Conservation (phyloP, 352 stramenopile species). For the Phytophthora pinifolia region DNA sequence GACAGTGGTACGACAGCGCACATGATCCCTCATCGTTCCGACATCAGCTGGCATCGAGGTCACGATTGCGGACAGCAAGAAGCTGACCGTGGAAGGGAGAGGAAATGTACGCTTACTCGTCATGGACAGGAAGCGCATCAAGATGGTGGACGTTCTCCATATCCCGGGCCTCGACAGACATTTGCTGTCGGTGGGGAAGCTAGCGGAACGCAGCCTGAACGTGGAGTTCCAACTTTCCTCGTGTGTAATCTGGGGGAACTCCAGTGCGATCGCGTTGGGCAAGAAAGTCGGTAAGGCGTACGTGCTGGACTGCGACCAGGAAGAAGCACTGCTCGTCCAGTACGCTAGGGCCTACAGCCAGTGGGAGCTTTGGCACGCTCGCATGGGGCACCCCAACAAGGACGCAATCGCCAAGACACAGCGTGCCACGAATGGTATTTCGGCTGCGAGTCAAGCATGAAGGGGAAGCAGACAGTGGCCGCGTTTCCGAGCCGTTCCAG, state of each 20-base stretch:
- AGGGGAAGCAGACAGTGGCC: constrained; percentile 15
- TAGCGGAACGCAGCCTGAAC: constrained; percentile 7
- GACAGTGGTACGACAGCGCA: constrained; percentile 17
- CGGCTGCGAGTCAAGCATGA: neutral
- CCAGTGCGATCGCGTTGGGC: neutral
- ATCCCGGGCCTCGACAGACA: constrained; percentile 19
- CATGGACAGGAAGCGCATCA: neutral
- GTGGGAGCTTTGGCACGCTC: constrained; percentile 28
- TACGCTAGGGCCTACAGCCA: constrained; percentile 13
- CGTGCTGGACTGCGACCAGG: constrained; percentile 16
- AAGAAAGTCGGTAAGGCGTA: constrained; percentile 17
- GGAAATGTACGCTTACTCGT: constrained; percentile 5
- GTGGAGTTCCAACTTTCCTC: constrained; percentile 18
- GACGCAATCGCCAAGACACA: constrained; percentile 1
- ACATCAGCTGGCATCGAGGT: constrained; percentile 11
- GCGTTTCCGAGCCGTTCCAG: neutral
- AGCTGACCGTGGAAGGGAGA: constrained; percentile 8
- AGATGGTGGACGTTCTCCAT: constrained; percentile 7
- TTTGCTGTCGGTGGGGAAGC: constrained; percentile 20
- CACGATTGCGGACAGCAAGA: constrained; percentile 23
- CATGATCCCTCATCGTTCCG: constrained; percentile 7
- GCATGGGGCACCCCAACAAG: constrained; percentile 8
- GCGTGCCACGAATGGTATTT: constrained; percentile 10
- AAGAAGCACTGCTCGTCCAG: constrained; percentile 14
- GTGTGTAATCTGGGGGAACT: constrained; percentile 8